Base-by-base conservation (phyloP, 2,329 filamentous ascomycete species). In the Cladophialophora yegresii region DNA sequence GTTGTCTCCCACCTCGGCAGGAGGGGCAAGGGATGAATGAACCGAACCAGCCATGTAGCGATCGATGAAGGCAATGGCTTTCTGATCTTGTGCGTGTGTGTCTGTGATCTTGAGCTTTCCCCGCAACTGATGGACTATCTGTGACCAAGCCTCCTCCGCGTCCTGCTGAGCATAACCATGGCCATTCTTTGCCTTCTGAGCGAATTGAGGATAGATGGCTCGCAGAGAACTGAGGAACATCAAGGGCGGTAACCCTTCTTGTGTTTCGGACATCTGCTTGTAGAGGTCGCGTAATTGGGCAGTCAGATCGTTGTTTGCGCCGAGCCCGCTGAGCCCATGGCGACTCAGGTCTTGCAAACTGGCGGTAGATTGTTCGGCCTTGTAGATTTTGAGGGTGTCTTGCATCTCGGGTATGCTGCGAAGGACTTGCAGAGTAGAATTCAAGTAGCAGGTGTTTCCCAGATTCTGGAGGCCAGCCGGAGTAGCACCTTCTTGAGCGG, bases 381-480 rank as follows among this genome's bases (percentile, higher is more conserved):
- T 83, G 71, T 91, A 96, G 54, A 83, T 86, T 65, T 81, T 75
- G 53, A 99, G 83, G 71, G 91, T 86, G 40, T 91, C 83, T 74
- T 96, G 92, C 40, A 99, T 85, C 79, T 99, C 95, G 8, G 95
- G 95, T 65, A 99, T 92, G 59, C 89, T 85, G 67, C 91, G 88
- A 70, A 99, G 81, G 3, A 92, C 89, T 77, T 99, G 96, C n/a
- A 99, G 83, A 0, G 93, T 96, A 56, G 95, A 95, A 82, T 99
- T 99, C 73, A 98, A 87, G 76, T 99, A 99, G 81, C 95, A 99
- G 3, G 96, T 99, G 78, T 99, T 99, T 71, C 96, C 95, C 66
- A 97, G 82, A 74, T 99, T 99, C 75, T 90, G 85, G 67, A 99
- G 81, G 54, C 95, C 95, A 62, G 93, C 90, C 1, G 96, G 95